Conservation (phyloP, 2,329 filamentous ascomycete genomes). For the Beauveria sp. region DNA sequence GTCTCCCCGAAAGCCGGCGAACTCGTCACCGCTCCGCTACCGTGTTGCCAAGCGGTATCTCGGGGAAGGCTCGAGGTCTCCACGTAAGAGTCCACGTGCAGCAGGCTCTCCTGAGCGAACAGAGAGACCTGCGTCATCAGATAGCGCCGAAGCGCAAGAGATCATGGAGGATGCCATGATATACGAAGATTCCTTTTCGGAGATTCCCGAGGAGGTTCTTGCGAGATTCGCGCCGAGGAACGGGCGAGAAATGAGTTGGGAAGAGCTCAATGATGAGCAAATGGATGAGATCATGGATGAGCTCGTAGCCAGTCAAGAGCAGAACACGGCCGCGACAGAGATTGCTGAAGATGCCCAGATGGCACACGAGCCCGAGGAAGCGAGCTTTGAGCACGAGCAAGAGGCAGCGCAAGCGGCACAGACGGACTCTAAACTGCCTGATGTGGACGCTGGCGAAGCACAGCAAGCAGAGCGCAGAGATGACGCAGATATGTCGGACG, state of each 20-base stretch:
- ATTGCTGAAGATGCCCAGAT: not conserved
- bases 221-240: constrained; percentile 31
- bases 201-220: constrained; percentile 44
- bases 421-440: not conserved
- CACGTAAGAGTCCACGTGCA: not conserved
- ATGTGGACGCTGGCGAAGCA: not conserved
- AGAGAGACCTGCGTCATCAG: not conserved
- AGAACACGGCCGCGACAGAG: not conserved
- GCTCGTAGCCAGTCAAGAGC: not conserved
- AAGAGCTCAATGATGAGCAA: constrained; percentile 12
- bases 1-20: constrained; percentile 8
- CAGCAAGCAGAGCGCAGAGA: not conserved
- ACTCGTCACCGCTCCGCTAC: constrained; percentile 24
- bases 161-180: constrained; percentile 21
- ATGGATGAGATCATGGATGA: constrained; percentile 2
- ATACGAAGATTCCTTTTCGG: constrained; percentile 51
- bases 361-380: not conserved
- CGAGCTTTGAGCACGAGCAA: not conserved
- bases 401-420: not conserved
- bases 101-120: constrained; percentile 5
- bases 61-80: not conserved
- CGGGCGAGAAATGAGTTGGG: not conserved
- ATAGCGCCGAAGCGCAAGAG: not conserved
- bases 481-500: constrained; percentile 1
- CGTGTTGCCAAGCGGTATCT: constrained; percentile 22